A percentile compares a stretch with the other conserved stretches of the same genome.
Conservation (phyloP, 2,329 filamentous ascomycete species). For the Cercospora canescens region DNA sequence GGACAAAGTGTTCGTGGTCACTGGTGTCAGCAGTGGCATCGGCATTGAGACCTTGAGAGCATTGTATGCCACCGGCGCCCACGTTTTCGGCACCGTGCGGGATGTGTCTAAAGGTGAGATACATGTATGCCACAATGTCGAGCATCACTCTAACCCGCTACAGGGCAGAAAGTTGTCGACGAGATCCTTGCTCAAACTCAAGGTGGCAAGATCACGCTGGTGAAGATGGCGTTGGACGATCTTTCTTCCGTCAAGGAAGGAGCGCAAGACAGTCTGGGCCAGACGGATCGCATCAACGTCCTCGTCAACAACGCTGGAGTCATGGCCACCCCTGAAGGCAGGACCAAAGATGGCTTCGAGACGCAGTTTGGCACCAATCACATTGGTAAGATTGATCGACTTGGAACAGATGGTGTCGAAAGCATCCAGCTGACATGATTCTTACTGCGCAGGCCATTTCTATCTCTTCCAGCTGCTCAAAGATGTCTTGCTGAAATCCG, state of each 20-base stretch:
- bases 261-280: conserved; percentile 27
- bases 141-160: neutral
- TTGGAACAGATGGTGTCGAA: neutral
- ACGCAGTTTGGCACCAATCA: conserved; percentile 53
- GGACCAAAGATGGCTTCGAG: conserved; percentile 37
- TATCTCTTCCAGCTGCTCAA: conserved; percentile 55
- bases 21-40: conserved; percentile 44
- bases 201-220: conserved; percentile 38
- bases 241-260: conserved; percentile 34
- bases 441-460: conserved; percentile 45
- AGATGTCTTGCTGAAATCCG: conserved; percentile 42
- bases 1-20: conserved; percentile 44
- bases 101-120: conserved; percentile 31
- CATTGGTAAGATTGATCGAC: conserved; percentile 54
- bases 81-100: conserved; percentile 44
- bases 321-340: conserved; percentile 39
- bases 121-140: neutral
- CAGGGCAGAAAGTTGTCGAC: conserved; percentile 32
- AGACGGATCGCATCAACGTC: conserved; percentile 18
- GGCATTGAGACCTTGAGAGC: conserved; percentile 47
- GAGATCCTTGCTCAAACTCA: conserved; percentile 34
- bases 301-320: conserved; percentile 35
- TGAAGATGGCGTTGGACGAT: conserved; percentile 35
- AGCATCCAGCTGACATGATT: neutral
- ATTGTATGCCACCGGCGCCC: conserved; percentile 46